Evolutionary conservation across 2,329 filamentous ascomycete genomes (phyloP).

Genomic region (Cladobotryum protrusum): DNA sequence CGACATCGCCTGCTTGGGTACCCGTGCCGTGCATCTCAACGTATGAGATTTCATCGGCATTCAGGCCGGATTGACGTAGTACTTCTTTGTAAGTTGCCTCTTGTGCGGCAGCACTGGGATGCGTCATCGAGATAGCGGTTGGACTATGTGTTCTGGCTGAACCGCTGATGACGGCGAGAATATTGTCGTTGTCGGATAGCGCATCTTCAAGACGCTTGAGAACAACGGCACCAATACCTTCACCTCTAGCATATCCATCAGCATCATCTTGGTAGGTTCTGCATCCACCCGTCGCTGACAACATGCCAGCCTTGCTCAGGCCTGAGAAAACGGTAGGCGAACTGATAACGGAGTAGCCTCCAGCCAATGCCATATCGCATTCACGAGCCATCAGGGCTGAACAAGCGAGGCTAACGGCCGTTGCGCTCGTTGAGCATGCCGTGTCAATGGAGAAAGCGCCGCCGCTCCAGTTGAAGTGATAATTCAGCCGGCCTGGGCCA

Average conservation of each 20-base stretch:
- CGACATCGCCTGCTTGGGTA: slow-evolving; percentile 78
- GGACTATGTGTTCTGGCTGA: slow-evolving; percentile 66
- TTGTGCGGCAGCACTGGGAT: slow-evolving; percentile 60
- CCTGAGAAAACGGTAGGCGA: slow-evolving; percentile 61
- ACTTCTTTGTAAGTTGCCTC: slow-evolving; percentile 55
- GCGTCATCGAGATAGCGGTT: slow-evolving; percentile 64
- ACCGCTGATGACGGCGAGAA: slow-evolving; percentile 54
- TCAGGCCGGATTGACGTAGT: slow-evolving; percentile 66
- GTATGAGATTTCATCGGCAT: slow-evolving; percentile 71
- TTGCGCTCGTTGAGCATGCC: slow-evolving; percentile 66
- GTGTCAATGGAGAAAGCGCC: slow-evolving; percentile 67
- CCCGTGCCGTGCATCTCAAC: slow-evolving; percentile 92
- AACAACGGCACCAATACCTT: slow-evolving; percentile 41
- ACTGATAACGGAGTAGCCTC: slow-evolving; percentile 58
- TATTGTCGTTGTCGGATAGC: slow-evolving; percentile 56
- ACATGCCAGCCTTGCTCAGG: slow-evolving; percentile 61
- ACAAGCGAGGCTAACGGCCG: slow-evolving; percentile 56
- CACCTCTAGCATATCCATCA: slow-evolving; percentile 50
- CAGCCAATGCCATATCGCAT: slow-evolving; percentile 57
- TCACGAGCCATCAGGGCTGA: slow-evolving; percentile 57
- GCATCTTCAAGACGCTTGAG: slow-evolving; percentile 45
- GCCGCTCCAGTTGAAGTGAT: slow-evolving; percentile 67
- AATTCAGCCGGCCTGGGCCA: slow-evolving; percentile 33
- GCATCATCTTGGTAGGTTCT: slow-evolving; percentile 59
- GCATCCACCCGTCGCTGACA: slow-evolving; percentile 39